Percentiles rank a stretch among this genome's conserved stretches.
phyloP scores from a whole-genome alignment of 768 basidiomycete species.

The Xerocomellus amylosporus region DNA sequence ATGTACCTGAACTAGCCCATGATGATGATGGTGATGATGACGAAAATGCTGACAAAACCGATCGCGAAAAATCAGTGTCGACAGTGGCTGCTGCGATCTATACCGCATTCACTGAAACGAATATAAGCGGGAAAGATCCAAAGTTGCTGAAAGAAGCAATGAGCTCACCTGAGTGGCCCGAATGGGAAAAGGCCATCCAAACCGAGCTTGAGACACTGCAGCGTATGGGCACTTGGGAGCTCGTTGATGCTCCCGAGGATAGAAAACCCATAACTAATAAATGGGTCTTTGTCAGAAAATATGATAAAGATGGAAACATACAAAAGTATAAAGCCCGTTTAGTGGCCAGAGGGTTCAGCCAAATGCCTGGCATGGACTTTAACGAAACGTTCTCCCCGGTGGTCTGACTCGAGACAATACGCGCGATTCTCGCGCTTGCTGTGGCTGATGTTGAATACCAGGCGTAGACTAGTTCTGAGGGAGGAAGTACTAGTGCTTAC shows the following conservation, averaged over 20 bases:
- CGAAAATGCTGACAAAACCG: neutral
- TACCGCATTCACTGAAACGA: neutral
- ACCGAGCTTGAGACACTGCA: neutral
- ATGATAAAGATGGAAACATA: neutral
- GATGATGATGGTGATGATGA: too few relatives aligned
- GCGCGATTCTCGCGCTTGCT: neutral
- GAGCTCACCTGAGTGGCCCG: neutral
- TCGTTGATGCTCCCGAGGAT: slow-evolving; percentile 23
- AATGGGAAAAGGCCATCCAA: slow-evolving; percentile 1
- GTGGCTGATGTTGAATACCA: too few relatives aligned
- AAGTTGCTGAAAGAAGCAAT: neutral
- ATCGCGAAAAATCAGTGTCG: neutral
- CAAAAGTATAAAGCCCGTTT: neutral
- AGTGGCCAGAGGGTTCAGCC: neutral
- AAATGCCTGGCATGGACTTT: neutral
- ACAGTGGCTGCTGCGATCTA: neutral
- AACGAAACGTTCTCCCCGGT: neutral
- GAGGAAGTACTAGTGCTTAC: too few relatives aligned
- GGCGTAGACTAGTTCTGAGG: too few relatives aligned
- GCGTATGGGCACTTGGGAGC: slow-evolving; percentile 20
- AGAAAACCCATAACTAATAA: slow-evolving; percentile 26
- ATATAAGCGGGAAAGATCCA: neutral
- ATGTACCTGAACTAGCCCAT: too few relatives aligned
- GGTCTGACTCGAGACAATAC: neutral
- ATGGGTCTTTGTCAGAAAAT: slow-evolving; percentile 26